These are phyloP conservation scores for Metschnikowia drakensbergensis DNA, from an alignment of 805 yeast species.

Conservation along the genomic window DNA sequence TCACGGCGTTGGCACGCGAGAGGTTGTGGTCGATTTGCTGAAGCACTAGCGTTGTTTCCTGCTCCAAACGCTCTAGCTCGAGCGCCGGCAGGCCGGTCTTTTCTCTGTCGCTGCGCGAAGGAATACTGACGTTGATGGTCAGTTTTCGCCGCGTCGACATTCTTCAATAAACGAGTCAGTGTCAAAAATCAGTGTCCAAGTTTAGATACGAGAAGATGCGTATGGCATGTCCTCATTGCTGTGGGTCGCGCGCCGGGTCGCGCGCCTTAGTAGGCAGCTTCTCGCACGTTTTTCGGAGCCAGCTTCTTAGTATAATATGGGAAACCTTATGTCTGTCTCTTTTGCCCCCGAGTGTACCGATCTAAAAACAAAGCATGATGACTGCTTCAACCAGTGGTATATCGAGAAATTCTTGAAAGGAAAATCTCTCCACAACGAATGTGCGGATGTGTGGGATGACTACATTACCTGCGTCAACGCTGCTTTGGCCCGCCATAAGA, in stretches of 20 bases:
- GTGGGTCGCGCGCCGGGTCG: not conserved
- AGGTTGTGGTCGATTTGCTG: slow-evolving; percentile 79
- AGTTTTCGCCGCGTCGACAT: slow-evolving; percentile 17
- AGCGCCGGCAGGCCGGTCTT: slow-evolving; percentile 19
- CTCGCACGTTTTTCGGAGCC: not conserved
- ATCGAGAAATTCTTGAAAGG: slow-evolving; percentile 68
- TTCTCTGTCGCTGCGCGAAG: slow-evolving; percentile 10
- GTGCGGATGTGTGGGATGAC: slow-evolving; percentile 83
- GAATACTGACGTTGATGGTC: slow-evolving; percentile 9
- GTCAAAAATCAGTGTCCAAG: too few relatives aligned
- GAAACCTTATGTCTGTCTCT: slow-evolving; percentile 55
- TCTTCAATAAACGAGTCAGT: too few relatives aligned
- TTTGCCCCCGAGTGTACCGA: slow-evolving; percentile 97
- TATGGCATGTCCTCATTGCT: not conserved
- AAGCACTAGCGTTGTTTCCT: slow-evolving; percentile 68
- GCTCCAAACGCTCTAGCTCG: slow-evolving; percentile 64
- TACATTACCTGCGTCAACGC: slow-evolving; percentile 85
- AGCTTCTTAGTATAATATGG: slow-evolving; percentile 26
- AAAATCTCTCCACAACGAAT: slow-evolving; percentile 68
- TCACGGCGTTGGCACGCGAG: slow-evolving; percentile 60
- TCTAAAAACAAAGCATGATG: slow-evolving; percentile 80
- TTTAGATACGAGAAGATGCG: too few relatives aligned
- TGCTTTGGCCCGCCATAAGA: slow-evolving; percentile 66
- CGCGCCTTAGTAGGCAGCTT: not conserved
- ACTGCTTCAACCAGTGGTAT: slow-evolving; percentile 94